Conservation (phyloP, 306 rosid species). For the Vicia faba region DNA sequence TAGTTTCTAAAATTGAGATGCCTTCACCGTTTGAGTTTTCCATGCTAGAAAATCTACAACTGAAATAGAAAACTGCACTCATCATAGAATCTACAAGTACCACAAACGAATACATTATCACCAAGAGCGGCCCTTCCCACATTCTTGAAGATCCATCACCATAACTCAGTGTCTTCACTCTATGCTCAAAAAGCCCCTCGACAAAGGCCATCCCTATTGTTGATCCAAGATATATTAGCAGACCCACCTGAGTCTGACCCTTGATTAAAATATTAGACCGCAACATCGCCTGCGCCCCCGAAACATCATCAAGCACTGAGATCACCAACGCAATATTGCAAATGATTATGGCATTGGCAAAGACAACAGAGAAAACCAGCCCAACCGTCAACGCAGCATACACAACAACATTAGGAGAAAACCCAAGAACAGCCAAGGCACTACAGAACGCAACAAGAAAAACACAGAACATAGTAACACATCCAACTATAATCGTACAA, state of each 20-base stretch:
- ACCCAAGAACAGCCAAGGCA: conserved; percentile 61
- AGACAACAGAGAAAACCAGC: conserved; percentile 68
- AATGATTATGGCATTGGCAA: conserved; percentile 83
- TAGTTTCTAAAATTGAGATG: conserved; percentile 55
- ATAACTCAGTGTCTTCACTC: conserved; percentile 91
- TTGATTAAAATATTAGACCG: conserved; percentile 67
- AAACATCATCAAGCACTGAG: conserved; percentile 84
- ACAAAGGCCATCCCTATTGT: conserved; percentile 89
- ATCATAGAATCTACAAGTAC: conserved; percentile 89
- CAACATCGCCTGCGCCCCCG: conserved; percentile 88
- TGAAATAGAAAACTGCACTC: conserved; percentile 82
- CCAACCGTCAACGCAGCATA: conserved; percentile 69
- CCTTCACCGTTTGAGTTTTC: conserved; percentile 49
- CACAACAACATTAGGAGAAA: conserved; percentile 51
- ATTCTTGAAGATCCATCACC: conserved; percentile 95
- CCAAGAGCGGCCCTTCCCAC: conserved; percentile 99
- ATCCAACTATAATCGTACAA: conserved; percentile 65
- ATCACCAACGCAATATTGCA: conserved; percentile 80
- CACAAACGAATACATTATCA: conserved; percentile 87
- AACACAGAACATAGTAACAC: conserved; percentile 69
- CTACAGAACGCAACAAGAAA: conserved; percentile 73
- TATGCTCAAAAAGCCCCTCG: conserved; percentile 91
- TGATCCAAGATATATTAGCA: conserved; percentile 80
- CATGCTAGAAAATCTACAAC: conserved; percentile 58
- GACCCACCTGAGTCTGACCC: conserved; percentile 94